phyloP scores from a whole-genome alignment of 148 eudicot genomes.

The Silene conica region DNA sequence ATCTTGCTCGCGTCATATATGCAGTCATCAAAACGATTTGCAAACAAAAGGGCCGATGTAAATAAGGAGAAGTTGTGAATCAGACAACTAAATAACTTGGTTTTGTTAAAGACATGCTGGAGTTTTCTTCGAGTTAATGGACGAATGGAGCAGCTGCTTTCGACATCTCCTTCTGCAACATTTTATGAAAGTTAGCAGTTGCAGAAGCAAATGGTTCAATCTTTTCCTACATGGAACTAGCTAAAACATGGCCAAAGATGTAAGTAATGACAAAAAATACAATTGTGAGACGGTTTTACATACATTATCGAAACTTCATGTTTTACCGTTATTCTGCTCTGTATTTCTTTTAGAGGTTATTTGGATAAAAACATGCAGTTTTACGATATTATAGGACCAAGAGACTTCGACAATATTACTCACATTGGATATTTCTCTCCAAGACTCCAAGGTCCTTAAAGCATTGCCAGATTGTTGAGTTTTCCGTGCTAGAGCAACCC shows the following conservation, averaged over 20 bases:
- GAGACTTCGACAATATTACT: slow-evolving; percentile 12
- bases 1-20: not conserved
- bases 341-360: too few relatives aligned
- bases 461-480: slow-evolving; percentile 76
- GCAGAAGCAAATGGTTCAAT: not conserved
- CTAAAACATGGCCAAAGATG: not conserved
- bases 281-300: not conserved
- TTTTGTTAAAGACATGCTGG: not conserved
- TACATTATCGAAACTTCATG: too few relatives aligned
- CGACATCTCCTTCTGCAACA: slow-evolving; percentile 18
- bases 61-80: not conserved
- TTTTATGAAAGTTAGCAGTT: not conserved
- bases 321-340: too few relatives aligned
- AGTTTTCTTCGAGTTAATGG: not conserved
- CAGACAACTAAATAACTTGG: not conserved
- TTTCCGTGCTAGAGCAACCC: slow-evolving; percentile 76
- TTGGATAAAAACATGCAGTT: not conserved
- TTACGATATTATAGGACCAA: not conserved
- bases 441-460: slow-evolving; percentile 59
- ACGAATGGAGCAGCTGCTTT: slow-evolving; percentile 16
- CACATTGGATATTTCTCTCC: slow-evolving; percentile 68
- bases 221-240: not conserved
- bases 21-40: not conserved
- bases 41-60: not conserved
- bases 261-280: not conserved